Evolutionary conservation across 345 rosid genomes (phyloP), one percentile per base, ranked within the genome.

Genomic region (Garcia nutans): DNA sequence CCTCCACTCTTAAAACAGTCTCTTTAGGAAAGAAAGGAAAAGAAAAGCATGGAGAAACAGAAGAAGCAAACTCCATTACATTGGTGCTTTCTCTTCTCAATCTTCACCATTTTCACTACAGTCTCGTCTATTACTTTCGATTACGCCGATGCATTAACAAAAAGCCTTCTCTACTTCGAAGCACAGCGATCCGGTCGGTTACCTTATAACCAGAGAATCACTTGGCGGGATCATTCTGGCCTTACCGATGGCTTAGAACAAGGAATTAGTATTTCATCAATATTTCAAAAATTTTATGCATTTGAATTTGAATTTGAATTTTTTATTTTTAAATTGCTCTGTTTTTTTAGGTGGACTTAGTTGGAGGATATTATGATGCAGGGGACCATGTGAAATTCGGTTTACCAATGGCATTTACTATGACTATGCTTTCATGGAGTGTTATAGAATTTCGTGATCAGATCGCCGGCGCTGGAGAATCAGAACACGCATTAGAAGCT

Each of bases 331-430:
- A 22, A 22, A 37, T 37, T 47, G 23, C 11, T 26, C 9, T 63
- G 19, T 24, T 64, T 41, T 9, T 22, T 37, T 7, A 81, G 84
- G 80, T 81, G 71, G 80, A 81, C 57, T 69, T 81, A 73, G 84
- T 81, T 8, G 80, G 80, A 73, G 84, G 84, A 33, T 81, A 81
- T 65, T 77, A 77, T 26, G 84, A 81, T n/a, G 84, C 84, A 28
- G 84, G 80, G 0, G 84, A 81, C 84, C 80, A 81, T 68, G 80
- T 81, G 5, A 81, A 81, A 57, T 81, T 81, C n/a, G 80, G 83
- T 3, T 47, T 80, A 0, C 83, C 83, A 26, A 80, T 76, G 79
- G 77, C 83, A 8, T 80, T 80, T 50, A 81, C 84, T 0, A 47
- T 81, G 11, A 81, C 84, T 15, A 81, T 77, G 84, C 72, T 81